A percentile compares a stretch with the other conserved stretches of the same genome.
These are phyloP conservation scores for Knufia petricola DNA, from an alignment of 2,329 filamentous ascomycete genomes.

Conservation along the genomic window DNA sequence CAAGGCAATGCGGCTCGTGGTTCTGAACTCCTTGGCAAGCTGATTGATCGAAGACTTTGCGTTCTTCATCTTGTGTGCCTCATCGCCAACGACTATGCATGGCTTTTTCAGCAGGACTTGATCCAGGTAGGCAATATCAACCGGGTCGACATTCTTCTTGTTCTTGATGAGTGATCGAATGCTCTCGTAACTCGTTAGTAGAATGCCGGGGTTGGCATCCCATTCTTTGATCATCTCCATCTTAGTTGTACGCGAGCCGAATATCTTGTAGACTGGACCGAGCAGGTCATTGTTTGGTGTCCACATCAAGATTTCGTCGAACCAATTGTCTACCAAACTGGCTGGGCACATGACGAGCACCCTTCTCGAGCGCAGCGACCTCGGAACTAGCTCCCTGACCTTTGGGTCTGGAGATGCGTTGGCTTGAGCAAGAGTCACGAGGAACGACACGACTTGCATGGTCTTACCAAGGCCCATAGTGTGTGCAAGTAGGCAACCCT, in stretches of 20 bases:
- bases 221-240: slow-evolving; percentile 4
- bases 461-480: slow-evolving; percentile 91
- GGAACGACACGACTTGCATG: slow-evolving; percentile 79
- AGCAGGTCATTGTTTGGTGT: slow-evolving; percentile 43
- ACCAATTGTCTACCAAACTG: slow-evolving; percentile 70
- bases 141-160: slow-evolving; percentile 14
- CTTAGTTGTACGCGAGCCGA: background rate
- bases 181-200: slow-evolving; percentile 67
- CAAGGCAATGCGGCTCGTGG: slow-evolving; percentile 66
- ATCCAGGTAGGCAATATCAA: slow-evolving; percentile 28
- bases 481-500: slow-evolving; percentile 76
- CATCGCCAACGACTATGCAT: slow-evolving; percentile 71
- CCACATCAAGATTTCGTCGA: slow-evolving; percentile 67
- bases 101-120: slow-evolving; percentile 50
- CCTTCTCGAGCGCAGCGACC: slow-evolving; percentile 50
- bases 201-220: slow-evolving; percentile 59
- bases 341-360: slow-evolving; percentile 69
- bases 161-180: slow-evolving; percentile 43
- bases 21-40: slow-evolving; percentile 51
- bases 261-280: slow-evolving; percentile 37
- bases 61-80: slow-evolving; percentile 75
- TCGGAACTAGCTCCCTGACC: slow-evolving; percentile 58
- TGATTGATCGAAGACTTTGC: slow-evolving; percentile 42
- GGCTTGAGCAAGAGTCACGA: slow-evolving; percentile 63
- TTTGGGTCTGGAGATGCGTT: slow-evolving; percentile 48